Conservation (phyloP, 345 rosid species). For the Ceriops decandra region DNA sequence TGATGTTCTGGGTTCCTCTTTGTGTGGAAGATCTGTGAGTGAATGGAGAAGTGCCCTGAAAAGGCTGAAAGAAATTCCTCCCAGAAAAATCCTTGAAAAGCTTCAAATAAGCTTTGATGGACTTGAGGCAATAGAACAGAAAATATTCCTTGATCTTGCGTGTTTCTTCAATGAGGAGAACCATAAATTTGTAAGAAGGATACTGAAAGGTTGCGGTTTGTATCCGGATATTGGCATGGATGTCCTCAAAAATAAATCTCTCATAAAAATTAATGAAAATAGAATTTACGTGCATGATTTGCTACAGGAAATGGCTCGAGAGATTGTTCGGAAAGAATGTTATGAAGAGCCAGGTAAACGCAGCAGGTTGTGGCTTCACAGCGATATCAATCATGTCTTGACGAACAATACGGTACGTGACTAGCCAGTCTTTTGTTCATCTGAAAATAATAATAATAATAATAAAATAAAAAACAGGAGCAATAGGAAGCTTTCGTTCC, state of each 20-base stretch:
- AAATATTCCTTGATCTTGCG: constrained; percentile 27
- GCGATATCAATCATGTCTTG: constrained; percentile 17
- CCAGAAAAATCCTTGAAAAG: constrained; percentile 1
- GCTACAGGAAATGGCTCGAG: constrained; percentile 28
- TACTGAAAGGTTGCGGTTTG: constrained; percentile 17
- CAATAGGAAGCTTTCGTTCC: no score
- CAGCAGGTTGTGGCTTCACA: constrained; percentile 26
- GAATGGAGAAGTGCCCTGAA: constrained; percentile 18
- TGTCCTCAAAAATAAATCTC: constrained; percentile 8
- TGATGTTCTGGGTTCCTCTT: constrained; percentile 13
- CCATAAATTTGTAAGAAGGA: constrained; percentile 7
- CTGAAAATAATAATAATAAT: no score
- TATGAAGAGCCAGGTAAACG: constrained; percentile 11
- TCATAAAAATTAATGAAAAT: constrained; percentile 4
- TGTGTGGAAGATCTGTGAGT: constrained; percentile 4
- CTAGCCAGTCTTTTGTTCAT: neutral
- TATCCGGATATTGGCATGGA: constrained; percentile 8
- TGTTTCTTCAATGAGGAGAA: constrained; percentile 21
- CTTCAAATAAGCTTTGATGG: constrained; percentile 24
- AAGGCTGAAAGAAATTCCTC: constrained; percentile 13
- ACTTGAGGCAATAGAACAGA: constrained; percentile 12
- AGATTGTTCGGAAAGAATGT: constrained; percentile 15
- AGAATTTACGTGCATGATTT: constrained; percentile 20
- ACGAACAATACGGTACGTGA: constrained; percentile 10
- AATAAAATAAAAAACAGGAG: no score